Evolutionary conservation across 202 grass and related monocot genomes (phyloP).

Genomic region (Miscanthus sacchariflorus): DNA sequence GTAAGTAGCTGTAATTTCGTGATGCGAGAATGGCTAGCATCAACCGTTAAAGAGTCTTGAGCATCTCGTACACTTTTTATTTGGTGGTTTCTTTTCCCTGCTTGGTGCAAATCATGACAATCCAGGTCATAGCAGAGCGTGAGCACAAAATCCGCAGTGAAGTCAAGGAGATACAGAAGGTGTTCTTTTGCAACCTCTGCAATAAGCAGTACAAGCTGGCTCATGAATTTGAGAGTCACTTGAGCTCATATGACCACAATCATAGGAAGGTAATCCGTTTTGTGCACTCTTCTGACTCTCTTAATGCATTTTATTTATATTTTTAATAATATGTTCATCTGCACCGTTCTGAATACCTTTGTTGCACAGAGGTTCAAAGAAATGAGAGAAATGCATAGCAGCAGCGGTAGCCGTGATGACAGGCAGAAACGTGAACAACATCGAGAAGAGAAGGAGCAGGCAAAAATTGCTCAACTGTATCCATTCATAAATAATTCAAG

Average conservation of each 20-base stretch:
- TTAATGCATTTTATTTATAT: not conserved
- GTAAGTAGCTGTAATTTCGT: conserved; percentile 27
- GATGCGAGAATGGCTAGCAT: conserved; percentile 53
- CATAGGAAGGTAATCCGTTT: conserved; percentile 79
- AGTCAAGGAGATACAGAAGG: conserved; percentile 97
- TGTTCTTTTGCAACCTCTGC: conserved; percentile 94
- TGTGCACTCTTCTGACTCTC: not conserved
- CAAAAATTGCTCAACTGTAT: conserved; percentile 95
- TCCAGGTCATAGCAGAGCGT: conserved; percentile 99
- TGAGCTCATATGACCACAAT: conserved; percentile 99
- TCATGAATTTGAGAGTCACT: conserved; percentile 91
- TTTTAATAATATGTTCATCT: not conserved
- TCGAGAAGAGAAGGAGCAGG: conserved; percentile 93
- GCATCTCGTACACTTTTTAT: conserved; percentile 82
- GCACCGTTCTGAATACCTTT: not conserved
- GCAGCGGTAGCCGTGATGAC: conserved; percentile 72
- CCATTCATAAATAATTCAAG: conserved; percentile 15
- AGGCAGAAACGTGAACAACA: conserved; percentile 95
- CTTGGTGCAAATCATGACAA: conserved; percentile 97
- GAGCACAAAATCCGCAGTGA: conserved; percentile 95
- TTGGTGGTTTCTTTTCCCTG: conserved; percentile 86
- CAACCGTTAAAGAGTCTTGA: conserved; percentile 53
- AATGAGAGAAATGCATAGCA: conserved; percentile 97
- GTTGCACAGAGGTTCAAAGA: conserved; percentile 82
- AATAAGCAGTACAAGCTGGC: conserved; percentile 98